Evolutionary conservation across 2,329 filamentous ascomycete species (phyloP).

Genomic region (Apiospora phragmitis): DNA sequence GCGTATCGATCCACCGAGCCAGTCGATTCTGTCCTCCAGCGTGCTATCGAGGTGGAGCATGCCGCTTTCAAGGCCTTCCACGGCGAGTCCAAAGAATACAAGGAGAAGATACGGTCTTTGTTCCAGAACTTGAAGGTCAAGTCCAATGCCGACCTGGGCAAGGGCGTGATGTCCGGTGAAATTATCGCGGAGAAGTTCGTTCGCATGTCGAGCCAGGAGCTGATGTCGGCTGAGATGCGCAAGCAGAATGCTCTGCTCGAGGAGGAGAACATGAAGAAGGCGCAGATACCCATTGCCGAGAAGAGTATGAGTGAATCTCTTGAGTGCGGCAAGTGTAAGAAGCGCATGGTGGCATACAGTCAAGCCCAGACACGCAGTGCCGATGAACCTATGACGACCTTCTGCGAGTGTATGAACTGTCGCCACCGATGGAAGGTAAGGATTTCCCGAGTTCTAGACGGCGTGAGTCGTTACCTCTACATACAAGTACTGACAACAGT

Average conservation of each 20-base stretch:
- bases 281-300: constrained; percentile 89
- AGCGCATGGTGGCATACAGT: constrained; percentile 93
- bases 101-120: constrained; percentile 84
- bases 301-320: constrained; percentile 87
- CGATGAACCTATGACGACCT: constrained; percentile 88
- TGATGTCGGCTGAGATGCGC: constrained; percentile 83
- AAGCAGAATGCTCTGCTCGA: constrained; percentile 74
- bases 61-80: constrained; percentile 72
- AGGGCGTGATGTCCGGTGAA: constrained; percentile 72
- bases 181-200: constrained; percentile 76
- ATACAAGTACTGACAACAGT: not conserved
- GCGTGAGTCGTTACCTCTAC: not conserved
- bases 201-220: constrained; percentile 83
- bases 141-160: constrained; percentile 76
- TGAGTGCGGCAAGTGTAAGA: constrained; percentile 86
- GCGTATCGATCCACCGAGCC: constrained; percentile 70
- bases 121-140: constrained; percentile 95
- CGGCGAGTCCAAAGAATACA: constrained; percentile 74
- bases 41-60: constrained; percentile 78
- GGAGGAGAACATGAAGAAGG: constrained; percentile 94
- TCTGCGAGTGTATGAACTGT: constrained; percentile 70
- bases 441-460: not conserved
- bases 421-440: constrained; percentile 73
- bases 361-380: constrained; percentile 95
- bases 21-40: constrained; percentile 69